Conservation (phyloP, 495 filamentous ascomycete genomes). For the Xylaria curta region DNA sequence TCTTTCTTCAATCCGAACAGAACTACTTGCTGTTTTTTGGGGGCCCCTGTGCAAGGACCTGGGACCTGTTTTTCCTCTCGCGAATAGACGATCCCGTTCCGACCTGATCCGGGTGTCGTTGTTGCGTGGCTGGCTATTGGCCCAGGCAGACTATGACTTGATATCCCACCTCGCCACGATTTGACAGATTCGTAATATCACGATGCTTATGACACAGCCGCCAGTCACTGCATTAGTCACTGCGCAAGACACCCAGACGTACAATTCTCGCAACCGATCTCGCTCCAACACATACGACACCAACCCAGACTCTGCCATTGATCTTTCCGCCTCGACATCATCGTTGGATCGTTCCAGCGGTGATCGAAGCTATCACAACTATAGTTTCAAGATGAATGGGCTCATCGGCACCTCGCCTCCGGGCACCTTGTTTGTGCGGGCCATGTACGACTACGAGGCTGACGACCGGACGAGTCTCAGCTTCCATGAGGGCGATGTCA, state of each 20-base stretch:
- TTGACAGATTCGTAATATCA: conserved; percentile 42
- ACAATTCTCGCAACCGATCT: conserved; percentile 43
- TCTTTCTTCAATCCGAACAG: conserved; percentile 3
- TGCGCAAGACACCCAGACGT: conserved; percentile 49
- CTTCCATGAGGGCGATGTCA: conserved; percentile 93
- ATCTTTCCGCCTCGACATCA: conserved; percentile 43
- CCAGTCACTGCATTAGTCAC: conserved; percentile 54
- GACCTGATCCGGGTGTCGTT: conserved; percentile 18
- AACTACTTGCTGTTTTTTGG: not conserved
- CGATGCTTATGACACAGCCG: conserved; percentile 60
- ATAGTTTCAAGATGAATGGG: conserved; percentile 66
- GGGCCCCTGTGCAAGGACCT: conserved; percentile 3
- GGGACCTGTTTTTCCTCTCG: not conserved
- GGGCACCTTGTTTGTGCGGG: conserved; percentile 88
- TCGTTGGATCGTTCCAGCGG: conserved; percentile 46
- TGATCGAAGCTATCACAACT: conserved; percentile 43
- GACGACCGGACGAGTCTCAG: conserved; percentile 96
- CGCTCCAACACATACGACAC: conserved; percentile 40
- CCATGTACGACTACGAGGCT: conserved; percentile 95
- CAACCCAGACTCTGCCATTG: conserved; percentile 40
- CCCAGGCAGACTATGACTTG: conserved; percentile 36
- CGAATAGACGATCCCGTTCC: conserved; percentile 28
- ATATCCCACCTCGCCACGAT: conserved; percentile 30
- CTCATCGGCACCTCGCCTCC: conserved; percentile 73
- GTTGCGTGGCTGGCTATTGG: conserved; percentile 9